Conservation (phyloP, 2,329 filamentous ascomycete genomes). For the Alternaria rosae region DNA sequence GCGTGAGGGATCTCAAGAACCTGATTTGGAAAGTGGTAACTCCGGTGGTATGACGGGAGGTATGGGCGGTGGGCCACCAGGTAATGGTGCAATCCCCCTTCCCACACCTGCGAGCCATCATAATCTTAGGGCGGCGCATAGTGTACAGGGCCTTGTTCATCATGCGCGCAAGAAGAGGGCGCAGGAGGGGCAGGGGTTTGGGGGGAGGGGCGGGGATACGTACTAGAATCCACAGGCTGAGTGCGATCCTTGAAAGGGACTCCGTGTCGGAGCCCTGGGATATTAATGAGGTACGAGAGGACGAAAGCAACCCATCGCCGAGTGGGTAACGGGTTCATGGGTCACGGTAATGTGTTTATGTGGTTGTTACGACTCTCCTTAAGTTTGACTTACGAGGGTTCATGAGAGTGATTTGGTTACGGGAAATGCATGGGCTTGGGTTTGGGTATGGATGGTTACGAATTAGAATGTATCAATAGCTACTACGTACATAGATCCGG, state of each 20-base stretch:
- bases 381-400: neutral
- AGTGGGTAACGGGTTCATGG: too few relatives aligned
- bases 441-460: neutral
- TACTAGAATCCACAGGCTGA: neutral
- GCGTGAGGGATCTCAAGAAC: conserved; percentile 8
- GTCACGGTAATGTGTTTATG: neutral
- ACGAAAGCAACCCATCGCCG: too few relatives aligned
- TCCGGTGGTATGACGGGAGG: neutral
- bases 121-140: neutral
- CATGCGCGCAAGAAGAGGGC: neutral
- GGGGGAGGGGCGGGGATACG: conserved; percentile 7
- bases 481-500: neutral
- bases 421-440: neutral
- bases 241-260: neutral
- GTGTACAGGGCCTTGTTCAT: neutral
- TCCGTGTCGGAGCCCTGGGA: neutral
- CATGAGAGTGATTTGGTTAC: neutral
- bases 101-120: neutral
- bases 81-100: neutral
- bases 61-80: neutral
- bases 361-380: neutral
- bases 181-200: conserved; percentile 4
- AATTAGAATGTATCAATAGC: neutral
- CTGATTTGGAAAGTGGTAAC: neutral
- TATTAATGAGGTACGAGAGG: neutral